Percentiles rank a stretch among this genome's conserved stretches.
These are phyloP conservation scores for Alternaria novae-zelandiae DNA, from an alignment of 2,329 filamentous ascomycete genomes.

Conservation along the genomic window DNA sequence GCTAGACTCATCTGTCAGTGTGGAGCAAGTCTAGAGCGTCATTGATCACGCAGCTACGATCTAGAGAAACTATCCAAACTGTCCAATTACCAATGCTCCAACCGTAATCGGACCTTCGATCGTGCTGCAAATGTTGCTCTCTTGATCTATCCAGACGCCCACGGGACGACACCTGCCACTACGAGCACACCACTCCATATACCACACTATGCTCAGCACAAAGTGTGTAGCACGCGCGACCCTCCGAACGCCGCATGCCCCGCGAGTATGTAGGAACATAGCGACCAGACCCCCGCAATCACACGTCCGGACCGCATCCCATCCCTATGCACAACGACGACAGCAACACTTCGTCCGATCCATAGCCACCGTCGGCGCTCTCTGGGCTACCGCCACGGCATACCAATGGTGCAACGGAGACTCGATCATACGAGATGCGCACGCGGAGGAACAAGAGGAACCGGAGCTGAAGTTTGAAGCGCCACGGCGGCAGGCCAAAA, in stretches of 20 bases:
- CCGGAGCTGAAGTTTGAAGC: slow-evolving; percentile 72
- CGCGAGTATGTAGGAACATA: slow-evolving; percentile 35
- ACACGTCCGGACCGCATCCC: slow-evolving; percentile 35
- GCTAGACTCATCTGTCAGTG: neutral
- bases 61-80: slow-evolving; percentile 15
- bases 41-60: slow-evolving; percentile 15
- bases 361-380: slow-evolving; percentile 50
- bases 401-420: slow-evolving; percentile 53
- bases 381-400: slow-evolving; percentile 54
- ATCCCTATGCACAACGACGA: slow-evolving; percentile 52
- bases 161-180: slow-evolving; percentile 4
- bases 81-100: slow-evolving; percentile 17
- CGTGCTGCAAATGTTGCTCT: slow-evolving; percentile 17
- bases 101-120: slow-evolving; percentile 7
- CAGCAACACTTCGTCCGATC: slow-evolving; percentile 56
- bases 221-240: slow-evolving; percentile 41
- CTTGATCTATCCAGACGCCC: slow-evolving; percentile 14
- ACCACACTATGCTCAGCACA: slow-evolving; percentile 39
- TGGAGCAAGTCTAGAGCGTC: slow-evolving; percentile 18
- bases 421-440: slow-evolving; percentile 48
- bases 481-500: slow-evolving; percentile 60
- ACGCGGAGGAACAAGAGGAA: slow-evolving; percentile 60
- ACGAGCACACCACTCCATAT: slow-evolving; percentile 2
- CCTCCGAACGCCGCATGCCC: slow-evolving; percentile 29
- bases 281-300: slow-evolving; percentile 22